Base-by-base conservation (phyloP, 139 green algal genomes). In the Astrephomene gubernaculifera region DNA sequence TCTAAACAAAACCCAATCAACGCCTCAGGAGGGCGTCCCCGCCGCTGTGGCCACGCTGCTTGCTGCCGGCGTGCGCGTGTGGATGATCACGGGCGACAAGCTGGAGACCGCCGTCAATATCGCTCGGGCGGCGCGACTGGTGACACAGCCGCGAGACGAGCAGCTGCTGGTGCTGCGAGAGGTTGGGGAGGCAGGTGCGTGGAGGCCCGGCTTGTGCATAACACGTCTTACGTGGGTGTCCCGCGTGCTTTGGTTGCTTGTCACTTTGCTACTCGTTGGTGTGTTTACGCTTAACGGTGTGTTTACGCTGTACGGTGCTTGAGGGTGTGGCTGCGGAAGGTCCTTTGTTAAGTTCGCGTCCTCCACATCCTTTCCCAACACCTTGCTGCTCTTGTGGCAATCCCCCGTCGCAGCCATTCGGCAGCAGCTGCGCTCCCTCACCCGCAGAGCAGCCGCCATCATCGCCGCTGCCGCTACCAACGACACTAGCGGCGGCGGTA, bases 71-170 rank as follows among this genome's bases (percentile, higher is more conserved):
- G 95, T 98, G 79, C 94, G 93, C 64, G 91, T 97, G 44, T 97
- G 95, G 95, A 90, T 98, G 82, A 90, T 98, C 41, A 98, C 96
- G 5, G 96, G 96, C 1, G 96, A 98, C 90, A 98, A 98, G 88
- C 71, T 88, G 90, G 95, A 98, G 88, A 98, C 96, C 2, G 96
- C 96, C 29, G 95, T 98, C 87, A 97, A 94, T 91, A 97, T 98
- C 67, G 95, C 90, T 0, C 85, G 93, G 22, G 71, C 85, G 0
- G 83, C 73, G 0, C 35, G 25, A 1, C 64, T 88, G 63, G 25
- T 88, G 41, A 76, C 71, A 14, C 57, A 71, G 39, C 57, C 75
- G 29, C 12, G 22, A 2, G 75, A 83, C 75, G 24, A 8, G 0
- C 75, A 83, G 60, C 57, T 83, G 57, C 75, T 83, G 60, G 75